Base-by-base conservation (phyloP, 352 stramenopile genomes). In the Pythium biforme region DNA sequence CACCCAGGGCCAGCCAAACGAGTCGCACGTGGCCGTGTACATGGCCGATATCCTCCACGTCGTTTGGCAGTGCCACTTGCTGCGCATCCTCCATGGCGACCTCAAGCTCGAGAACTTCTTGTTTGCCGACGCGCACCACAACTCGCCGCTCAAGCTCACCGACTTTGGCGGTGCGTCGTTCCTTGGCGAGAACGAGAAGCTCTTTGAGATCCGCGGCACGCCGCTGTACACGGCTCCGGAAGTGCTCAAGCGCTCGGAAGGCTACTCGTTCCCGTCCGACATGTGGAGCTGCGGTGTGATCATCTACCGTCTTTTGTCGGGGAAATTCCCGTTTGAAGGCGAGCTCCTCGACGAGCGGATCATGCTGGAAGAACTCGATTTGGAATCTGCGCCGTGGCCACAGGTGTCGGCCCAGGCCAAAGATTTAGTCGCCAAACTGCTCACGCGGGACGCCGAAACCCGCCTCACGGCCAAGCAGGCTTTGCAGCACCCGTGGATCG, bases 21-120 rank as follows among this genome's bases (percentile, higher is more conserved):
- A 92, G 50, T 51, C 73, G 25, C 67, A 70, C 31, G 75, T 77
- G 14, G 81, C 82, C 22, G 66, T 75, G 39, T 88, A 89, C 67
- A 91, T 91, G 83, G 69, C 69, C 63, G 79, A 93, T 40, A 85
- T 93, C 31, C 54, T 93, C 20, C 81, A 93, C 59, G 83, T 92
- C 8, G 81, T 92, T 10, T 88, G 79, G 79, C 83, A 92, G 57
- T 92, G 83, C 48, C 83, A 92, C 67, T 69, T 89, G 43, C 66
- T 92, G 39, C 68, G 67, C 8, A 92, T 92, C 61, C 59, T 92
- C 19, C 83, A 90, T 51, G 67, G 81, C 60, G 83, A 92, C 46
- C 67, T 92, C 33, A 92, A 92, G 57, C 80, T 92, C 34, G 83
- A 90, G 63, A 92, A 92, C 64, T 92, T 92, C 27, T 47, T 92